Conservation (phyloP, 768 basidiomycete genomes). For the Candolleomyces eurysporus region DNA sequence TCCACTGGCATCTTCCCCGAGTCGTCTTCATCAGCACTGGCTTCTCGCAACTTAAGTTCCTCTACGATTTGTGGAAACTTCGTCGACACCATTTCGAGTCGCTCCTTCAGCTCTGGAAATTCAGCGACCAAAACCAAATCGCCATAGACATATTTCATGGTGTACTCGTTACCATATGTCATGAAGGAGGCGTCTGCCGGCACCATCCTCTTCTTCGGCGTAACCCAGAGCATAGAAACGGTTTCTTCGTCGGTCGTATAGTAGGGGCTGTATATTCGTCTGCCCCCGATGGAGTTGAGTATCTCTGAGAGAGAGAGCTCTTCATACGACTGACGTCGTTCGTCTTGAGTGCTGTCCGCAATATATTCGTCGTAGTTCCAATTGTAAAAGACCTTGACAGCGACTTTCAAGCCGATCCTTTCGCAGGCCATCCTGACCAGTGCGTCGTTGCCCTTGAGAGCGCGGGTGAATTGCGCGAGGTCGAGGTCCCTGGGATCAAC, state of each 20-base stretch:
- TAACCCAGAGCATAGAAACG: constrained; percentile 1
- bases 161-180: constrained; percentile 5
- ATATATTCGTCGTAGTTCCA: not conserved
- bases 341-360: not conserved
- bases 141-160: not conserved
- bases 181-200: not conserved
- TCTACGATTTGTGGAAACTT: not conserved
- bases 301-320: not conserved
- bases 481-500: constrained; percentile 11
- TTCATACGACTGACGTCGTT: not conserved
- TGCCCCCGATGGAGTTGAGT: too few species aligned
- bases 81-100: not conserved
- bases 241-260: not conserved
- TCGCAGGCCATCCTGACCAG: constrained; percentile 17
- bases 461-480: constrained; percentile 12
- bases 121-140: constrained; percentile 1
- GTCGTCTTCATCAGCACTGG: constrained; percentile 57
- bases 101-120: not conserved
- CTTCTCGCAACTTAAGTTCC: not conserved
- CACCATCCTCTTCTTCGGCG: not conserved
- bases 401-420: constrained; percentile 14
- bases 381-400: constrained; percentile 20
- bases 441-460: constrained; percentile 31
- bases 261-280: too few species aligned
- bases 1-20: constrained; percentile 55